A percentile compares a stretch with the other conserved stretches of the same genome.
phyloP scores from a whole-genome alignment of 495 filamentous ascomycete species.

The Parmelia sp. region DNA sequence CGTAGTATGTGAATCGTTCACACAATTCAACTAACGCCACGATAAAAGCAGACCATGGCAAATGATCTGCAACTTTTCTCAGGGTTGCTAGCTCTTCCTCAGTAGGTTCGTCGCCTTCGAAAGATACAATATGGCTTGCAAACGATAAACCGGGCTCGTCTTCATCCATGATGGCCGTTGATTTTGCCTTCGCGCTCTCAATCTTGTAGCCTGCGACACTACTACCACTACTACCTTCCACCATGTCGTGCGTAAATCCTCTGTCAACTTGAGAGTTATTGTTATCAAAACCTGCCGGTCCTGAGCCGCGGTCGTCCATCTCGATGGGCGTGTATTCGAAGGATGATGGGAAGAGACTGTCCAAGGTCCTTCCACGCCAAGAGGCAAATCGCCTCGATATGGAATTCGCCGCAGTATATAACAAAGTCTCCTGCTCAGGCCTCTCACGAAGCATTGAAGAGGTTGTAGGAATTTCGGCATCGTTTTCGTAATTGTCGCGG shows the following conservation, averaged over 20 bases:
- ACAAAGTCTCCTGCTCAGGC: neutral
- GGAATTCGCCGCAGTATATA: conserved; percentile 3
- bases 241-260: conserved; percentile 14
- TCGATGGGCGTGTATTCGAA: conserved; percentile 16
- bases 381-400: conserved; percentile 1
- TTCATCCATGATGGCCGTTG: neutral
- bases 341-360: conserved; percentile 8
- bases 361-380: conserved; percentile 1
- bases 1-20: conserved; percentile 66
- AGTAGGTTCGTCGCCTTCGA: conserved; percentile 29
- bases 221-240: conserved; percentile 21
- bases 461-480: neutral
- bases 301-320: conserved; percentile 13
- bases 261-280: conserved; percentile 18
- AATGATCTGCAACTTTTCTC: conserved; percentile 49
- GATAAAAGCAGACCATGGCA: conserved; percentile 52
- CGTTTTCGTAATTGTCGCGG: neutral
- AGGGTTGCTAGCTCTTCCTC: conserved; percentile 46
- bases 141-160: neutral
- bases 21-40: conserved; percentile 58
- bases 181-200: conserved; percentile 3
- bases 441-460: neutral
- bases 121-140: neutral
- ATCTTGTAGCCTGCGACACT: conserved; percentile 17
- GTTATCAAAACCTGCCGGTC: conserved; percentile 8